A percentile compares a stretch with the other conserved stretches of the same genome.
Conservation (phyloP, 176 grass and related monocot species). For the Saccharum spontaneum region DNA sequence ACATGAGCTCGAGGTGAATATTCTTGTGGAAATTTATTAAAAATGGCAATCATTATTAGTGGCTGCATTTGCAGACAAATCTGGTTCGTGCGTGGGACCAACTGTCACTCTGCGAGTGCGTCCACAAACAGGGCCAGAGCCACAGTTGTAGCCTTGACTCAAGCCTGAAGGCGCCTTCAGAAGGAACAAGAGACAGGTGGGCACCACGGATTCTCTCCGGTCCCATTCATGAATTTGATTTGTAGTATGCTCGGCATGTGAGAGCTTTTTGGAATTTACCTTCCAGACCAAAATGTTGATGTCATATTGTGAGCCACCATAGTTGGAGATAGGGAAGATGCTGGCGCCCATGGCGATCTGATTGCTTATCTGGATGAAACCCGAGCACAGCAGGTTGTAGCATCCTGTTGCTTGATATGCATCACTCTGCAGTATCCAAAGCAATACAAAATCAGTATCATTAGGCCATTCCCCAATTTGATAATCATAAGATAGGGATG, state of each 20-base stretch:
- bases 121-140: conserved; percentile 36
- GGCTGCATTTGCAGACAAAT: conserved; percentile 29
- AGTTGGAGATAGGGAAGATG: conserved; percentile 83
- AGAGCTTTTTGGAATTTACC: conserved; percentile 66
- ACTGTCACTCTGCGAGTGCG: conserved; percentile 14
- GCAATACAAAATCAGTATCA: conserved; percentile 37
- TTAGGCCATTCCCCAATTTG: neutral
- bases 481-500: neutral
- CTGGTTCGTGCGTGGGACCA: conserved; percentile 21
- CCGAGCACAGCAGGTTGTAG: conserved; percentile 90
- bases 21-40: conserved; percentile 21
- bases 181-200: conserved; percentile 64
- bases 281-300: conserved; percentile 91
- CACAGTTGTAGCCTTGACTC: conserved; percentile 47
- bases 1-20: conserved; percentile 8
- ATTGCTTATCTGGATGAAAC: conserved; percentile 89
- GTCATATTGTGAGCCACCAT: conserved; percentile 76
- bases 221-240: conserved; percentile 29
- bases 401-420: conserved; percentile 90
- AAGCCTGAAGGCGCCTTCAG: conserved; percentile 29
- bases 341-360: conserved; percentile 91
- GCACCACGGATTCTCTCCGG: conserved; percentile 59
- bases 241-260: conserved; percentile 42
- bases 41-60: neutral
- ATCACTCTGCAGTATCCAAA: conserved; percentile 70